Base-by-base conservation (phyloP, 805 yeast genomes). In the Candida insectorum region DNA sequence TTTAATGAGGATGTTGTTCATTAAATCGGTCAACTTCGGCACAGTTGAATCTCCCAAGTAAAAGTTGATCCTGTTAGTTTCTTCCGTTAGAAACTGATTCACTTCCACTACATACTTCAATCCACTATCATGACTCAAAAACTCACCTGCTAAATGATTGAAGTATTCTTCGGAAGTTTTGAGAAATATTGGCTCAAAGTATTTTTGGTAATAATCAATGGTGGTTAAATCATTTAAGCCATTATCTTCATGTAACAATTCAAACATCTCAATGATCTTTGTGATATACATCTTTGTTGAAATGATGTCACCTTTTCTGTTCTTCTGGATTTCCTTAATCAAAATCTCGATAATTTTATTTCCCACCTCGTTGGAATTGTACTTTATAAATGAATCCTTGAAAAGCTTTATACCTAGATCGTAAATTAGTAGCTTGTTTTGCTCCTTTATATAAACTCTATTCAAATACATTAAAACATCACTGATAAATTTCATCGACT, bases 381-480 rank as follows among this genome's bases (percentile, higher is more conserved):
- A 37, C 39, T 73, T 71, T 22, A 88, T 58, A 5, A 87, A 67
- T 16, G 67, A 60, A 24, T 76, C 79, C 39, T 82, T 73, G 53
- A 86, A 88, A 6, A 79, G 54, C 20, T 71, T 71, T 16, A 87
- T 65, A 0, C 95, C 94, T 30, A 80, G 67, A 50, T 88, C 96
- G 49, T 80, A 81, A 2, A 82, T 69, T 37, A 79, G 61, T 4
- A 83, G 77, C 31, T 77, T 60, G 45, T 75, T 79, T 35, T 69
- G 65, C 43, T 82, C 89, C 44, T 77, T 79, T 17, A 88, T 84
- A 46, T 84, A 87, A 0, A 85, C 95, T 27, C 95, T 71, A 51
- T 88, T 95, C 51, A 89, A 57, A 50, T 88, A 88, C 84, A 88
- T 81, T 52, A 86, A 62, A 3, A 88, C 85, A 54, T 89, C 95